Base-by-base conservation (phyloP, 2,329 filamentous ascomycete genomes). In the Arthrobotrys sphaeroides region DNA sequence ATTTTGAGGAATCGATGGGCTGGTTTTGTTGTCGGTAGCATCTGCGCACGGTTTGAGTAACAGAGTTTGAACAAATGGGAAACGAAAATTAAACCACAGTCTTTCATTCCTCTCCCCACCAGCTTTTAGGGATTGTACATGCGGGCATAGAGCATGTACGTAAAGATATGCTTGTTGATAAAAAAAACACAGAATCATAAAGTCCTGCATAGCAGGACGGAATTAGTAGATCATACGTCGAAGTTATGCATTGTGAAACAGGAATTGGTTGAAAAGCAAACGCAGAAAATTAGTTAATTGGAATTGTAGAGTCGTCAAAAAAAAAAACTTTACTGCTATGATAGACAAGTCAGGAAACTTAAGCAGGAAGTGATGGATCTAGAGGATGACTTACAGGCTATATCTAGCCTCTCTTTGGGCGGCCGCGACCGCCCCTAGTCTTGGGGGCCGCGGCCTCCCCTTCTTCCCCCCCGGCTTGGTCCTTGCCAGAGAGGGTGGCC, bases 341-440 rank as follows among this genome's bases (percentile, higher is more conserved):
- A 38, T 3, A 20, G 6, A 9, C 2, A 24, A 1, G 18, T 36
- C 26, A 24, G 16, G 9, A 13, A 24, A 22, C 18, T 20, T 33
- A 1, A 2, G 3, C 18, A 31, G 9, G 5, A 20, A 5, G 5
- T 20, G 10, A 5, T 33, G 20, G 28, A 12, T 13, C 26, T n/a
- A 36, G 12, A 55, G 16, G 33, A 12, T 2, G 16, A 22, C 64
- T 49, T 68, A 68, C 51, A 6, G 31, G n/a, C 20, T 16, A 22
- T n/a, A n/a, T 57, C 22, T 68, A 74, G 10, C 20, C 36, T 49
- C 72, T 59, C 64, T 69, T 69, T 36, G 72, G 57, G 18, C 72
- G 72, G 3, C 64, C 64, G 9, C 72, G 64, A 20, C 59, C 49
- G 9, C 57, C 64, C 33, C 49, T 75, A 43, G 64, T 40, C 40